These are phyloP conservation scores for Solanum hybrid DNA, from an alignment of 305 asterid genomes.

Conservation along the genomic window DNA sequence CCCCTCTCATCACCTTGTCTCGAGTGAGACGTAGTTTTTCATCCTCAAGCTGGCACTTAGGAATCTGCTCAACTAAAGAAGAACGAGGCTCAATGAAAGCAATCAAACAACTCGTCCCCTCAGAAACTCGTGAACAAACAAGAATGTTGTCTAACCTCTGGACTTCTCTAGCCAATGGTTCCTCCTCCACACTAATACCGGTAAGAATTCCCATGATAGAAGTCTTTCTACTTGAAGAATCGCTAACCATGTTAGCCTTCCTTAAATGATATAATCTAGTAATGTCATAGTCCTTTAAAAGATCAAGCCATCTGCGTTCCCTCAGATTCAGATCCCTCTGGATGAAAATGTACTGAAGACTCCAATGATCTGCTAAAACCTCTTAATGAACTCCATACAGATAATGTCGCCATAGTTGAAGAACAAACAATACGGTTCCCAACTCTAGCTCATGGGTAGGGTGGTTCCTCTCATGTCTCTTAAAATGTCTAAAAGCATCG, in stretches of 20 bases:
- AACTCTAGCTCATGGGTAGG: neutral
- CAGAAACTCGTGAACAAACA: too few species aligned
- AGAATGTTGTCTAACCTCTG: neutral
- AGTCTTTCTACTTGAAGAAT: neutral
- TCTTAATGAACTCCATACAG: neutral
- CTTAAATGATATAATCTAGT: neutral
- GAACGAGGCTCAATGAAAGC: neutral
- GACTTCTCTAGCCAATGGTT: neutral
- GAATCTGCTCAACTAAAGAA: neutral
- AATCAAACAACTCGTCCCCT: neutral
- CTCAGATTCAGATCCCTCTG: neutral
- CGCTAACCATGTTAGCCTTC: neutral
- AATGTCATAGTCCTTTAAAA: neutral
- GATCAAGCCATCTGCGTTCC: neutral
- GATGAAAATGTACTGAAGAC: neutral
- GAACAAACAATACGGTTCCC: too few species aligned
- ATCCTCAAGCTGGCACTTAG: neutral
- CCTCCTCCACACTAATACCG: too few species aligned
- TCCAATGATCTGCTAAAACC: neutral
- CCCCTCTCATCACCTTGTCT: neutral
- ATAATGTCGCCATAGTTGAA: neutral
- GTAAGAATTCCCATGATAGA: neutral
- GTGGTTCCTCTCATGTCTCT: neutral
- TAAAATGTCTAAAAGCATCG: too few species aligned
- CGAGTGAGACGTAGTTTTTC: neutral